A percentile compares a stretch with the other conserved stretches of the same genome.
Conservation (phyloP, 331 rosid species). For the Quercus phellos region DNA sequence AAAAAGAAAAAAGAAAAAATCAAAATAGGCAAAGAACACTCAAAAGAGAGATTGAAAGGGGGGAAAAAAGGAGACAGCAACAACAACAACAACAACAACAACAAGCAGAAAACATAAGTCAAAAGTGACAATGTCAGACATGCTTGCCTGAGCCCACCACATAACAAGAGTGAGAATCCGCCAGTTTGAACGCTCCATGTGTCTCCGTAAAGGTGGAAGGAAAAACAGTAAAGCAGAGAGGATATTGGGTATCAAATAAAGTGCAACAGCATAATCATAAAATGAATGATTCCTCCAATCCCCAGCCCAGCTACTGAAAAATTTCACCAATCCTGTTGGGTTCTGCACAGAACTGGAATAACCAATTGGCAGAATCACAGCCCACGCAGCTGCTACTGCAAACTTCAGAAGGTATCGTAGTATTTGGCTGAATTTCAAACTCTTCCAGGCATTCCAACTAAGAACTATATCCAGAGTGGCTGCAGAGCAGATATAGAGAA, state of each 20-base stretch:
- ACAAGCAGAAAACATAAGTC: not conserved
- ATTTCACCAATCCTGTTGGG: slow-evolving; percentile 70
- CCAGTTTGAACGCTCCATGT: slow-evolving; percentile 75
- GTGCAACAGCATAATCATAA: slow-evolving; percentile 59
- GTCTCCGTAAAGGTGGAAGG: slow-evolving; percentile 79
- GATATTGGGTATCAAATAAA: slow-evolving; percentile 75
- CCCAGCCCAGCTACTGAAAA: slow-evolving; percentile 79
- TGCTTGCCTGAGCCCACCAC: slow-evolving; percentile 99
- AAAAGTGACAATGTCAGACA: slow-evolving; percentile 7
- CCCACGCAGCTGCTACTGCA: slow-evolving; percentile 79
- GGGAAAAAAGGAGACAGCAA: not conserved
- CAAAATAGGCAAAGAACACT: slow-evolving; percentile 19
- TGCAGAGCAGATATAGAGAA: slow-evolving; percentile 42
- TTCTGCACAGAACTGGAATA: slow-evolving; percentile 71
- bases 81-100: slow-evolving; percentile 6
- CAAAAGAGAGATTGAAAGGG: not conserved
- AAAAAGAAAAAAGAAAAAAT: not conserved
- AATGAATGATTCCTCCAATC: slow-evolving; percentile 69
- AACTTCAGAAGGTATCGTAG: slow-evolving; percentile 83
- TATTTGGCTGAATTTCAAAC: slow-evolving; percentile 79
- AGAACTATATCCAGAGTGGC: slow-evolving; percentile 77
- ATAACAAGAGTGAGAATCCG: slow-evolving; percentile 57
- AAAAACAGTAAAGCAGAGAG: slow-evolving; percentile 71
- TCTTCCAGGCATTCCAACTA: slow-evolving; percentile 77
- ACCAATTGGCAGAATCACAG: slow-evolving; percentile 74